Percentiles rank a stretch among this genome's conserved stretches.
Conservation (phyloP, 2,329 filamentous ascomycete genomes). For the Dactylellina parvicollis region DNA sequence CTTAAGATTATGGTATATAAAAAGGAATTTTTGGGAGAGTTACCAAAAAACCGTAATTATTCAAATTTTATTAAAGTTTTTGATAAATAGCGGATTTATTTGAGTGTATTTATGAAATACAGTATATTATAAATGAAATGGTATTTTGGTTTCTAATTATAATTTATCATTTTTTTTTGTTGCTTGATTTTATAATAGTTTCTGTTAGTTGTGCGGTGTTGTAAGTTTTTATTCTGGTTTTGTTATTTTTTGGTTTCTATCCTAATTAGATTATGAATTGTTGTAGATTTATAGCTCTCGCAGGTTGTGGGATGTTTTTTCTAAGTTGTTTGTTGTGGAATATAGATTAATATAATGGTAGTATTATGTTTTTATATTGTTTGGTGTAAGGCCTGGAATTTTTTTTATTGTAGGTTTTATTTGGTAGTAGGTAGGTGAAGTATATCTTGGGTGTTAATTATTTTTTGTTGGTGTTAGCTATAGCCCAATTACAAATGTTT, state of each 20-base stretch:
- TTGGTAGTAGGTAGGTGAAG: slow-evolving; percentile 1
- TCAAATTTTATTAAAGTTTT: too few species aligned
- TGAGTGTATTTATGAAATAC: too few species aligned
- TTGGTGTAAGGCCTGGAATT: neutral
- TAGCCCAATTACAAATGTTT: neutral
- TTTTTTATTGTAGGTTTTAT: neutral
- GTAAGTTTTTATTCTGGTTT: neutral
- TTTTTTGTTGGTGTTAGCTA: neutral
- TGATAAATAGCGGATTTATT: too few species aligned
- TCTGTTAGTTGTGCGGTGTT: neutral
- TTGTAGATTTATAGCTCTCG: neutral
- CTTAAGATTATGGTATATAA: too few species aligned
- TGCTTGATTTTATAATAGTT: neutral
- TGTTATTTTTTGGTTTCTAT: neutral
- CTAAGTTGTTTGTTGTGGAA: neutral
- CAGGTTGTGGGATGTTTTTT: neutral
- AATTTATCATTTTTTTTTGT: neutral
- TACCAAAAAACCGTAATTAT: too few species aligned
- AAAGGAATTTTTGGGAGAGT: too few species aligned
- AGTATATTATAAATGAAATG: too few species aligned
- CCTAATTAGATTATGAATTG: neutral
- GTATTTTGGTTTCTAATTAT: too few species aligned
- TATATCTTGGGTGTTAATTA: neutral
- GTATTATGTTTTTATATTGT: neutral
- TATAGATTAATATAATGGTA: neutral